These are phyloP conservation scores for Neofusicoccum umdonicola DNA, from an alignment of 2,329 filamentous ascomycete species.

Conservation along the genomic window DNA sequence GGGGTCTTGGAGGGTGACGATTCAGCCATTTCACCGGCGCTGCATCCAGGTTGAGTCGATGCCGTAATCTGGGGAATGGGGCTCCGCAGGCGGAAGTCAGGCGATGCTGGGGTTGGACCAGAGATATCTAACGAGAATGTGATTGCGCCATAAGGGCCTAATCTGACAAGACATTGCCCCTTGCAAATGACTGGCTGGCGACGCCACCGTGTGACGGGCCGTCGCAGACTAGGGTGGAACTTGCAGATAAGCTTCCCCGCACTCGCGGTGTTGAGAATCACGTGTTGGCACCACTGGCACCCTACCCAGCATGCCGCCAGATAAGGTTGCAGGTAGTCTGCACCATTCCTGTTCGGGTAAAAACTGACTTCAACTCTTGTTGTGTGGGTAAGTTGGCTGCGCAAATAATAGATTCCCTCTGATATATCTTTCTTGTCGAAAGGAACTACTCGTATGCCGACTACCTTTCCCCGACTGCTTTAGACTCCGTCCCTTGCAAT, in stretches of 20 bases:
- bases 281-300: background rate
- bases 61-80: background rate
- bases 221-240: background rate
- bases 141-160: slow-evolving; percentile 1
- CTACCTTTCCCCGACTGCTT: no score
- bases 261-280: background rate
- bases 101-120: background rate
- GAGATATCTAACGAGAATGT: background rate
- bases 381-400: no score
- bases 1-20: background rate
- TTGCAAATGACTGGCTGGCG: background rate
- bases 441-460: no score
- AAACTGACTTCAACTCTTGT: background rate
- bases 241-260: background rate
- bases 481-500: no score
- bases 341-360: background rate
- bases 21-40: background rate
- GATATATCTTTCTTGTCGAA: no score
- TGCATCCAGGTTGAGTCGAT: background rate
- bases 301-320: background rate
- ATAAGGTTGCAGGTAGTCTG: no score
- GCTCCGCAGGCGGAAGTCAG: background rate
- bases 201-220: background rate
- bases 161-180: background rate
- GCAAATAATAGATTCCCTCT: no score